A percentile compares a stretch with the other conserved stretches of the same genome.
phyloP scores from a whole-genome alignment of 345 rosid species.

The Hibiscus trionum region DNA sequence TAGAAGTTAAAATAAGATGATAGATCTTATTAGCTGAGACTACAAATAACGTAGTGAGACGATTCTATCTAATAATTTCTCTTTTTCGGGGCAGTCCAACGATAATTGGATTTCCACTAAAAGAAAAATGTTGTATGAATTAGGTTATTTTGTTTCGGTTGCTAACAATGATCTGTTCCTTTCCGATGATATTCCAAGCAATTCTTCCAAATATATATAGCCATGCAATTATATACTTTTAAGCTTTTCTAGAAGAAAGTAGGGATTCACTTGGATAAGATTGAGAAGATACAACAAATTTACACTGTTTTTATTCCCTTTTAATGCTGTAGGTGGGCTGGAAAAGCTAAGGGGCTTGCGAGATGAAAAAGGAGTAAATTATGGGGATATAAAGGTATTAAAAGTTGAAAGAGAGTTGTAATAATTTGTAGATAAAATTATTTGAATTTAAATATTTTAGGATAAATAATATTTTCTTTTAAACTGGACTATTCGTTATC shows the following conservation, averaged over 20 bases:
- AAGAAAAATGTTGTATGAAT: background rate
- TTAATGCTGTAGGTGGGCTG: background rate
- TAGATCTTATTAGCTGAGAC: too few relatives aligned
- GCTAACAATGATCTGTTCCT: background rate
- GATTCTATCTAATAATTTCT: too few relatives aligned
- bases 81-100: background rate
- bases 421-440: too few relatives aligned
- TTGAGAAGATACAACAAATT: background rate
- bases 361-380: too few relatives aligned
- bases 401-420: too few relatives aligned
- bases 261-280: background rate
- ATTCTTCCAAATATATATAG: background rate
- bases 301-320: background rate
- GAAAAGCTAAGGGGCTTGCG: too few relatives aligned
- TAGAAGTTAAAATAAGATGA: too few relatives aligned
- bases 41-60: too few relatives aligned
- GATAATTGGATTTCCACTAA: background rate
- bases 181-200: conserved; percentile 1
- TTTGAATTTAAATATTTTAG: too few relatives aligned
- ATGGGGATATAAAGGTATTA: too few relatives aligned
- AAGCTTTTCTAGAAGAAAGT: background rate
- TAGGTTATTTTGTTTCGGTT: background rate
- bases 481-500: too few relatives aligned
- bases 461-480: too few relatives aligned
- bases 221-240: background rate